Evolutionary conservation across 768 basidiomycete species (phyloP).

Genomic region (Pleurotus salmoneostramineus): DNA sequence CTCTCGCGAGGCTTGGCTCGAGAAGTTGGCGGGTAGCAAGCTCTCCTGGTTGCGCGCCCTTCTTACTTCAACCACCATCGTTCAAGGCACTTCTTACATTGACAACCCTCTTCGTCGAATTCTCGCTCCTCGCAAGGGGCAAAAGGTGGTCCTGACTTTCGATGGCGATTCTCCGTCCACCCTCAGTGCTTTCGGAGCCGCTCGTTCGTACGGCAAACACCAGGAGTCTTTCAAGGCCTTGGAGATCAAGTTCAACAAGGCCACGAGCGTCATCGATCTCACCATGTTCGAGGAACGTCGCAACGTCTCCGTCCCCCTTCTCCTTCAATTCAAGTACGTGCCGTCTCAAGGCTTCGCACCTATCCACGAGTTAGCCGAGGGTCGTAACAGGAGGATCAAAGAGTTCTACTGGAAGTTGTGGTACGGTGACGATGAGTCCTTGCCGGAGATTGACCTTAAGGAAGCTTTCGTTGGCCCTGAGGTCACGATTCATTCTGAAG

Average conservation of each 20-base stretch:
- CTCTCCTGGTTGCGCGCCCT: slow-evolving; percentile 87
- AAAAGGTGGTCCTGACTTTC: slow-evolving; percentile 66
- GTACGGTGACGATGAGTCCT: slow-evolving; percentile 82
- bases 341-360: slow-evolving; percentile 88
- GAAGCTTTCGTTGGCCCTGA: slow-evolving; percentile 86
- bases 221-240: slow-evolving; percentile 78
- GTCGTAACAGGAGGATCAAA: slow-evolving; percentile 88
- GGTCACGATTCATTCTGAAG: slow-evolving; percentile 70
- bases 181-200: slow-evolving; percentile 70
- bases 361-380: slow-evolving; percentile 84
- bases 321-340: slow-evolving; percentile 80
- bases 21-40: slow-evolving; percentile 75
- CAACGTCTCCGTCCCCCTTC: slow-evolving; percentile 72
- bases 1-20: slow-evolving; percentile 70
- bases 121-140: slow-evolving; percentile 75
- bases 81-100: slow-evolving; percentile 82
- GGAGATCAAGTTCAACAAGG: slow-evolving; percentile 57
- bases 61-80: slow-evolving; percentile 74
- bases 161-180: slow-evolving; percentile 46
- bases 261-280: slow-evolving; percentile 58
- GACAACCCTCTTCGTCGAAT: slow-evolving; percentile 88
- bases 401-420: slow-evolving; percentile 98
- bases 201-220: slow-evolving; percentile 76
- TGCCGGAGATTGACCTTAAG: slow-evolving; percentile 77
- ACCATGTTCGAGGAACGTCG: slow-evolving; percentile 82